Evolutionary conservation across 495 filamentous ascomycete genomes (phyloP).

Genomic region (Penicillium mononematosum): DNA sequence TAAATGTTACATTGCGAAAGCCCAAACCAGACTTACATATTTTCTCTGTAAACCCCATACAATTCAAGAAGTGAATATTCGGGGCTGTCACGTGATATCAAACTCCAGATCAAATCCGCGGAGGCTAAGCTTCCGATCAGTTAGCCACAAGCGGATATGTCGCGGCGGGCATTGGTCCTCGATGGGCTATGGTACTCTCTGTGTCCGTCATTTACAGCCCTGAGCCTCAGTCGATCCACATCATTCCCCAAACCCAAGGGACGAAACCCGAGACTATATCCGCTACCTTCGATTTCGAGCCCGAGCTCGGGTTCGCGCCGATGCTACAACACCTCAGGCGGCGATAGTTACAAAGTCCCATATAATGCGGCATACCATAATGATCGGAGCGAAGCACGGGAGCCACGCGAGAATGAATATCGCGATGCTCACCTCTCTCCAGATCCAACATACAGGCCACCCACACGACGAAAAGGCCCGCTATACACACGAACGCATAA

Average conservation of each 20-base stretch:
- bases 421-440: background rate
- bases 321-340: conserved; percentile 23
- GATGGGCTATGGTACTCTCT: conserved; percentile 69
- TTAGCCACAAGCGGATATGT: conserved; percentile 39
- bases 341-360: background rate
- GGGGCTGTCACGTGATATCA: conserved; percentile 20
- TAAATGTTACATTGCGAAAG: conserved; percentile 21
- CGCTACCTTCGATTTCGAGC: conserved; percentile 9
- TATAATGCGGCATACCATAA: background rate
- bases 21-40: conserved; percentile 3
- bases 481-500: conserved; percentile 12
- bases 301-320: conserved; percentile 20
- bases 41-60: conserved; percentile 1
- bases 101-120: conserved; percentile 14
- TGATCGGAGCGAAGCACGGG: background rate
- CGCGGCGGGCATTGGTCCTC: conserved; percentile 45
- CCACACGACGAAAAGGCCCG: background rate
- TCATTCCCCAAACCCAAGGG: conserved; percentile 12
- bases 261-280: conserved; percentile 12
- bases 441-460: background rate
- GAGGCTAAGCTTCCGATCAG: conserved; percentile 3
- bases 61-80: background rate
- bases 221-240: conserved; percentile 17
- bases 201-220: conserved; percentile 54
- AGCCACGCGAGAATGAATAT: background rate